Evolutionary conservation across 345 rosid genomes (phyloP).

Genomic region (Ricinus communis): DNA sequence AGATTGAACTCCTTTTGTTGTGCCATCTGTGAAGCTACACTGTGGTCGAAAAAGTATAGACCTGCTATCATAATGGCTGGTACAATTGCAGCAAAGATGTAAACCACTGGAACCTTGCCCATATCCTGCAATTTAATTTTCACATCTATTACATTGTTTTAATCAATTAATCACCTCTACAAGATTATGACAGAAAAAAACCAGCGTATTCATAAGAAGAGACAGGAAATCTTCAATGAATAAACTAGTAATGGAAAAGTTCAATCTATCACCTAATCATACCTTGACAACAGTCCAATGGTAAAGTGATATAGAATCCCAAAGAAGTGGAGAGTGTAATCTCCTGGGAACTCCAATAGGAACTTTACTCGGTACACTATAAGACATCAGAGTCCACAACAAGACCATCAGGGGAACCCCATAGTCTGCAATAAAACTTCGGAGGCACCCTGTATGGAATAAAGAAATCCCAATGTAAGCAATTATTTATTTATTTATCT

Average conservation of each 20-base stretch:
- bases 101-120: constrained; percentile 63
- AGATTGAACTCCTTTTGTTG: constrained; percentile 83
- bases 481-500: neutral
- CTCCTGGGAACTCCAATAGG: constrained; percentile 68
- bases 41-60: constrained; percentile 83
- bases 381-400: constrained; percentile 65
- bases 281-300: constrained; percentile 91
- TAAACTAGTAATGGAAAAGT: neutral
- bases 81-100: constrained; percentile 67
- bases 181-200: neutral
- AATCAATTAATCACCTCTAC: neutral
- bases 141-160: neutral
- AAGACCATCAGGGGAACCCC: constrained; percentile 82
- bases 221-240: constrained; percentile 5
- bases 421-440: constrained; percentile 72
- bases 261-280: neutral
- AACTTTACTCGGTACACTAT: constrained; percentile 39
- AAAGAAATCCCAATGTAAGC: neutral
- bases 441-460: constrained; percentile 51
- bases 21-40: constrained; percentile 88
- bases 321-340: constrained; percentile 71
- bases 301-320: constrained; percentile 61
- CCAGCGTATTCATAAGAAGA: neutral
- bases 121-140: constrained; percentile 56
- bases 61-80: constrained; percentile 93